phyloP scores from a whole-genome alignment of 2,329 filamentous ascomycete species.

The Penicillium olsonii region DNA sequence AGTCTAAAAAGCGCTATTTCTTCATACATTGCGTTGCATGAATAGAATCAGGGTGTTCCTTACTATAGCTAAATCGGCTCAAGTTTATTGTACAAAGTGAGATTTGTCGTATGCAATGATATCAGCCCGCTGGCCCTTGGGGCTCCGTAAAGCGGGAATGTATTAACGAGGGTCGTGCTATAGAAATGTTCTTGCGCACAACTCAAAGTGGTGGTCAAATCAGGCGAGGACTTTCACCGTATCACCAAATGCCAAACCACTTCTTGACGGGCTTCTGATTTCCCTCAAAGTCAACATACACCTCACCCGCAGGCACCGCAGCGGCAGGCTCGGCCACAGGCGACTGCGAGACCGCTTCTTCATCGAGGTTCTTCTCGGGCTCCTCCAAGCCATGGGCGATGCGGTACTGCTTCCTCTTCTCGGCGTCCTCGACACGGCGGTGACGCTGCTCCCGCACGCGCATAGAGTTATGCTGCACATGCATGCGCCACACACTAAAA shows the following conservation, averaged over 20 bases:
- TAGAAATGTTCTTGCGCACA: not conserved
- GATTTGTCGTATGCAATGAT: not conserved
- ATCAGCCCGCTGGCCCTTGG: no score
- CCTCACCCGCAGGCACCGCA: constrained; percentile 26
- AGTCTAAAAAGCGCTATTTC: constrained; percentile 11
- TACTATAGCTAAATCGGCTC: constrained; percentile 5
- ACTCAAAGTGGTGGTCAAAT: not conserved
- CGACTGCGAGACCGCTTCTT: constrained; percentile 39
- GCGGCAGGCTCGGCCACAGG: constrained; percentile 40
- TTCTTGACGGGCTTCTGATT: constrained; percentile 67
- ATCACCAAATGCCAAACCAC: constrained; percentile 79
- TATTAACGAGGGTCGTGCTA: not conserved
- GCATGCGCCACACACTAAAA: constrained; percentile 72
- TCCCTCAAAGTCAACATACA: constrained; percentile 39
- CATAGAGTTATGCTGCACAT: constrained; percentile 69
- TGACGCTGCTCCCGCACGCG: constrained; percentile 71
- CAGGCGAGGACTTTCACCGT: not conserved
- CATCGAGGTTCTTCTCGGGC: constrained; percentile 36
- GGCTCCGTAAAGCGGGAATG: no score
- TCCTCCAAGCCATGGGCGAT: constrained; percentile 79
- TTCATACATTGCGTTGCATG: constrained; percentile 12
- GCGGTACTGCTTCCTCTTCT: constrained; percentile 82
- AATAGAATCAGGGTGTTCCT: constrained; percentile 1
- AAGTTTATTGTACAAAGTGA: constrained; percentile 17
- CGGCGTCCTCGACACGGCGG: constrained; percentile 77